Evolutionary conservation across 192 early-diverging fungal species (phyloP), one percentile per base, ranked within the genome.

Genomic region (Coemansia sp.): DNA sequence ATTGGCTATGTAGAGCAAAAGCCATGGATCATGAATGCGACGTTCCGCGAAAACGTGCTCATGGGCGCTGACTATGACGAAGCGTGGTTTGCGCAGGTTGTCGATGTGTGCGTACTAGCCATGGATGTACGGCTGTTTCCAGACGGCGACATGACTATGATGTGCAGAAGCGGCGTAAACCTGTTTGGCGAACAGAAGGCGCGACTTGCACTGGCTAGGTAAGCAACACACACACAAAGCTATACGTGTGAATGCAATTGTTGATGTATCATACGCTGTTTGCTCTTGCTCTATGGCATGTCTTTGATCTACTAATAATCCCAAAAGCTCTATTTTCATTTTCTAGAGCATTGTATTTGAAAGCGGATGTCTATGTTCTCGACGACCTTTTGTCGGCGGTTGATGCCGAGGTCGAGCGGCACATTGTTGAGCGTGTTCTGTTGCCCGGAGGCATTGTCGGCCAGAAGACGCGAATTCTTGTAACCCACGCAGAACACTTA

Each of bases 301-400:
- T 21, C 8, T 10, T 35, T 33, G 3, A 3, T 38, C n/a, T 38
- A 10, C 36, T 34, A 18, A 51, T 19, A 26, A 29, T 25, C 21
- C 25, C 17, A 7, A 10, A 17, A 13, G 15, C 0, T 4, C 25
- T 13, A 22, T 37, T 38, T 11, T 23, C 0, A 21, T 45, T 17
- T 8, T 22, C 17, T 57, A 79, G 89, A 38, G 85, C 86, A 0
- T 47, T 85, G 14, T 88, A 87, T 51, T 38, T 62, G 19, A 57
- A 82, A 9, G 81, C 83, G 3, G 86, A 90, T 39, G 52, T 87
- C 4, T 81, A 81, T 37, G 53, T 89, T 3, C 58, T 91, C 11
- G 89, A 90, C 46, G 88, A 91, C 49, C 73, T 84, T 8, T 62
- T 89, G 13, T 70, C 85, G 8, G 86, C 89, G 8, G 84, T 86